Evolutionary conservation across 441 rosid species (phyloP).

Genomic region (Viola pubescens): DNA sequence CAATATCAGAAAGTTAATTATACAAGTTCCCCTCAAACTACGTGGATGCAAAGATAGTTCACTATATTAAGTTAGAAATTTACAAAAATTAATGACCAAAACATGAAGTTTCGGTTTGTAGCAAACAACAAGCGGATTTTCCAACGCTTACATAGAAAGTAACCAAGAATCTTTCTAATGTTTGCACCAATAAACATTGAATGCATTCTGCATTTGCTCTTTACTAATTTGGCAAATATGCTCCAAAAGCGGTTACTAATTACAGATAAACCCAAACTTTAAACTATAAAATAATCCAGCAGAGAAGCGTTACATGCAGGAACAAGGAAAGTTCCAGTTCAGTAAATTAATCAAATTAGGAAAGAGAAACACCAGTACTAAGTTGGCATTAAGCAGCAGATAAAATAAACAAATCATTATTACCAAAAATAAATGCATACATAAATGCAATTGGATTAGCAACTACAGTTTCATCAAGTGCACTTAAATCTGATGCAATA

Average conservation of each 20-base stretch:
- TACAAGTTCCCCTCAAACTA: background rate
- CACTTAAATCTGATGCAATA: background rate
- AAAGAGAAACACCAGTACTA: background rate
- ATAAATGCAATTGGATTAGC: background rate
- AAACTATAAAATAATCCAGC: background rate
- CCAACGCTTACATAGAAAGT: slow-evolving; percentile 4
- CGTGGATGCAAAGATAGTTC: slow-evolving; percentile 3
- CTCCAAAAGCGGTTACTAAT: background rate
- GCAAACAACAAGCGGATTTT: background rate
- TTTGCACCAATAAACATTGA: background rate
- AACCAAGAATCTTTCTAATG: background rate
- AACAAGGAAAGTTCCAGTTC: no score
- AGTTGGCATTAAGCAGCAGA: no score
- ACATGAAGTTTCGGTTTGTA: background rate
- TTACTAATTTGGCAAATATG: slow-evolving; percentile 4
- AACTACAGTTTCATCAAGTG: background rate
- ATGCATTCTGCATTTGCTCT: background rate
- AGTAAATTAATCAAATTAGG: background rate
- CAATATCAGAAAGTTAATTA: slow-evolving; percentile 12
- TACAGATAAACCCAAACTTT: background rate
- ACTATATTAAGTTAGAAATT: background rate
- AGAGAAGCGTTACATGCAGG: background rate
- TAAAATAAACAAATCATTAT: no score
- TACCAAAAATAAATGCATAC: background rate
- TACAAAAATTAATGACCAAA: background rate